Evolutionary conservation across 2,329 filamentous ascomycete species (phyloP).

Genomic region (Scedosporium dehoogii): DNA sequence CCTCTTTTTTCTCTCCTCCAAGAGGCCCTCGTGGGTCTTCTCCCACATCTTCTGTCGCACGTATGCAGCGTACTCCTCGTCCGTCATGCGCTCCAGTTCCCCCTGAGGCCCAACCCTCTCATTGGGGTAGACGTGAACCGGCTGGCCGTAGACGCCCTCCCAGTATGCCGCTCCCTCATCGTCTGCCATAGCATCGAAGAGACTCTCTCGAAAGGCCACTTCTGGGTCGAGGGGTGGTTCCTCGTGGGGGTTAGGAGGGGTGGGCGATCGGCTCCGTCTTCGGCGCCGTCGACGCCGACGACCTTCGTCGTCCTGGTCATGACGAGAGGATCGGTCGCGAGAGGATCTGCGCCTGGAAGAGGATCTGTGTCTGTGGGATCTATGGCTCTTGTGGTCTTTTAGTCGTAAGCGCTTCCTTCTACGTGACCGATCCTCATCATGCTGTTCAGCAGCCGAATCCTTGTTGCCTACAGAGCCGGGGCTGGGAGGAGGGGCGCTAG

Average conservation of each 20-base stretch:
- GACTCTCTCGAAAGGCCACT: conserved; percentile 77
- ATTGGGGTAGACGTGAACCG: conserved; percentile 69
- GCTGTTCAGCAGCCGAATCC: conserved; percentile 9
- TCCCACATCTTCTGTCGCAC: conserved; percentile 93
- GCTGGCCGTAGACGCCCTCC: conserved; percentile 94
- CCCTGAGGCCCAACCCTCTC: conserved; percentile 33
- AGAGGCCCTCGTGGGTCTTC: conserved; percentile 73
- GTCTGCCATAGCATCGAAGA: conserved; percentile 95
- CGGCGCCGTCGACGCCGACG: conserved; percentile 12
- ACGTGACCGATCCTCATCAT: conserved; percentile 13
- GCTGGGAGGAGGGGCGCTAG: not conserved
- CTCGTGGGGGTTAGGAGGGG: conserved; percentile 36
- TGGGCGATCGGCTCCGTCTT: conserved; percentile 30
- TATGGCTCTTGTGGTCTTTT: conserved; percentile 18
- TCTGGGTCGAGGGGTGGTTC: conserved; percentile 51
- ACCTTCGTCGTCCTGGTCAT: conserved; percentile 20
- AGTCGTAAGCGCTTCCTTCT: conserved; percentile 21
- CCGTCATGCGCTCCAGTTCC: conserved; percentile 73
- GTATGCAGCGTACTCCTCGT: conserved; percentile 83
- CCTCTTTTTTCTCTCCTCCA: conserved; percentile 62
- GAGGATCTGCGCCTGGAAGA: not conserved
- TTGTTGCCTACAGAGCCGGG: not conserved
- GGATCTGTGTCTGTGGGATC: conserved; percentile 13
- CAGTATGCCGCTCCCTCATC: conserved; percentile 94
- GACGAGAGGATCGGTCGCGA: conserved; percentile 5